Evolutionary conservation across 495 filamentous ascomycete species (phyloP).

Genomic region (Pseudomonodictys pantanalensis): DNA sequence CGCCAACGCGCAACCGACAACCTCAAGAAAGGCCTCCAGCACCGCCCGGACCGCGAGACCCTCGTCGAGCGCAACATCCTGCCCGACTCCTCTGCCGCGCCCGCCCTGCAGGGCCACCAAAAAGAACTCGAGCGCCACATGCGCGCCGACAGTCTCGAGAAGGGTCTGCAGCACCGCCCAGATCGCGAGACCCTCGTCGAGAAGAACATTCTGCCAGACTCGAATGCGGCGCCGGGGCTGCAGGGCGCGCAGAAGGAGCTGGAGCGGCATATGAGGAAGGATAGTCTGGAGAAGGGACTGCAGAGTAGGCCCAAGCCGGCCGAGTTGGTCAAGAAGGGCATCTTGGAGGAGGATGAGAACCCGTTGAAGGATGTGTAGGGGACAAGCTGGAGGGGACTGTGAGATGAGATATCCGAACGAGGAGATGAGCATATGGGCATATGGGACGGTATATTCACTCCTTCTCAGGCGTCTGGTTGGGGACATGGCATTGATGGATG

Average conservation of each 20-base stretch:
- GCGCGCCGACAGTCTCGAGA: conserved; percentile 78
- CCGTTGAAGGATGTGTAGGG: conserved; percentile 21
- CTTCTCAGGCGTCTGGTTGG: no score
- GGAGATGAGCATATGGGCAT: background rate
- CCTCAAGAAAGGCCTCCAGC: conserved; percentile 64
- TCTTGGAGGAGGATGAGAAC: conserved; percentile 44
- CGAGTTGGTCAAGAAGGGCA: conserved; percentile 73
- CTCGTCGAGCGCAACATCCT: conserved; percentile 84
- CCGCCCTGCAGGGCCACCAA: conserved; percentile 71
- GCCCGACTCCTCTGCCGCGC: conserved; percentile 69
- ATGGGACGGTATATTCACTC: no score
- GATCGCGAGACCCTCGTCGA: conserved; percentile 72
- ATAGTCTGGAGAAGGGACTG: conserved; percentile 80
- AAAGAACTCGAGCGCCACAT: conserved; percentile 80
- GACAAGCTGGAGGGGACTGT: background rate
- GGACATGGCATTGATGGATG: no score
- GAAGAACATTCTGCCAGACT: conserved; percentile 80
- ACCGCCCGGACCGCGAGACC: conserved; percentile 61
- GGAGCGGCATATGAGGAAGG: conserved; percentile 77
- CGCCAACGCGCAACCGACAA: conserved; percentile 61
- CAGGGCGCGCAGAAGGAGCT: conserved; percentile 76
- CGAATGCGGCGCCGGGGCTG: conserved; percentile 68
- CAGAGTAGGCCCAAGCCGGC: conserved; percentile 68
- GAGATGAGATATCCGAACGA: background rate
- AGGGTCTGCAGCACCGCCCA: conserved; percentile 73